Conservation (phyloP, 805 yeast species). For the Candida michaelii region DNA sequence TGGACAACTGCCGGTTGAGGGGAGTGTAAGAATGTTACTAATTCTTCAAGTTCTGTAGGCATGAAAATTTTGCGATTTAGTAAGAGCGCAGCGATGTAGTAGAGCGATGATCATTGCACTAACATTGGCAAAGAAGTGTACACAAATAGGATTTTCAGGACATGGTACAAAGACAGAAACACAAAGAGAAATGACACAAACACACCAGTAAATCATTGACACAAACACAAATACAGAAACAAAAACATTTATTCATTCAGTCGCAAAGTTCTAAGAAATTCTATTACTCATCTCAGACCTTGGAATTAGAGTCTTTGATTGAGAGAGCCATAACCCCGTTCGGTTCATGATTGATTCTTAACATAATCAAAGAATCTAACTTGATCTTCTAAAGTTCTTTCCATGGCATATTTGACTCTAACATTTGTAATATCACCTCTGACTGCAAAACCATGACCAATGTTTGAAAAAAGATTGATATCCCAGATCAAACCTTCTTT, state of each 20-base stretch:
- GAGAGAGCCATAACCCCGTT: too few relatives aligned
- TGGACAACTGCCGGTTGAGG: slow-evolving; percentile 77
- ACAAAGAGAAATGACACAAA: too few relatives aligned
- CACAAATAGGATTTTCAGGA: too few relatives aligned
- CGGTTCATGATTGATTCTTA: neutral
- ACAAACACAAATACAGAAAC: too few relatives aligned
- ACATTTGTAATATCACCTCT: slow-evolving; percentile 69
- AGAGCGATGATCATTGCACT: too few relatives aligned
- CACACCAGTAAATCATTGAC: too few relatives aligned
- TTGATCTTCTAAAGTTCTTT: slow-evolving; percentile 58
- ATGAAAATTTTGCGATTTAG: slow-evolving; percentile 13
- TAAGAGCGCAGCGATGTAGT: neutral
- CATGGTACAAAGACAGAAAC: too few relatives aligned
- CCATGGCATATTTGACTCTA: slow-evolving; percentile 59
- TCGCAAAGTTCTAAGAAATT: too few relatives aligned
- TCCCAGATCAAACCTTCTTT: slow-evolving; percentile 52
- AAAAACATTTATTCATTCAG: too few relatives aligned
- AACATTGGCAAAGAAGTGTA: too few relatives aligned
- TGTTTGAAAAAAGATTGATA: slow-evolving; percentile 61
- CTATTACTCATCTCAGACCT: too few relatives aligned
- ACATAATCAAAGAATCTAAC: slow-evolving; percentile 18
- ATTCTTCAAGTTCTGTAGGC: slow-evolving; percentile 49
- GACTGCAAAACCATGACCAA: slow-evolving; percentile 74
- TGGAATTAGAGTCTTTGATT: too few relatives aligned
- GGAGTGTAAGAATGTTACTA: slow-evolving; percentile 79